Evolutionary conservation across 768 basidiomycete species (phyloP).

Genomic region (Lactarius quietus): DNA sequence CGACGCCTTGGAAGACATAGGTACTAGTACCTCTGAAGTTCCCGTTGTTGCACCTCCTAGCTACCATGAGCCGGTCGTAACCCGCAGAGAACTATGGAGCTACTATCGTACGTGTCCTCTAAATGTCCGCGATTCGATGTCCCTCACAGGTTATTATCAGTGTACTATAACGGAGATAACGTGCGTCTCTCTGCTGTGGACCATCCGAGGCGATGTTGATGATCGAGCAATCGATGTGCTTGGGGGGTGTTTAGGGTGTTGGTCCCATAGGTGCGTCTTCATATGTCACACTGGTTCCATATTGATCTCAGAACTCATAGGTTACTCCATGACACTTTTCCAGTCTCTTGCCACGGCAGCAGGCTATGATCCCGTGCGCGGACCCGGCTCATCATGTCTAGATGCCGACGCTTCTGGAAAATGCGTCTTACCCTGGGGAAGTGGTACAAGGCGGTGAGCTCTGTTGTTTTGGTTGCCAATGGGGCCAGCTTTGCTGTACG

Average conservation of each 20-base stretch:
- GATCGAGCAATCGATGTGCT: neutral
- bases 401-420: constrained; percentile 56
- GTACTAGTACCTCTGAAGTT: neutral
- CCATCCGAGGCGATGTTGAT: neutral
- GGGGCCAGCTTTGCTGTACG: constrained; percentile 71
- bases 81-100: constrained; percentile 71
- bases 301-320: constrained; percentile 17
- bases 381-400: constrained; percentile 66
- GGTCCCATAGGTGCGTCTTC: constrained; percentile 47
- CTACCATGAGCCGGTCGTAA: constrained; percentile 62
- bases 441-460: constrained; percentile 68
- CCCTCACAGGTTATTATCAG: constrained; percentile 35
- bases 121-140: neutral
- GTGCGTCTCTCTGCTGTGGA: constrained; percentile 36
- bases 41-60: constrained; percentile 4
- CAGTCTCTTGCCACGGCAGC: constrained; percentile 67
- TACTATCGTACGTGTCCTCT: constrained; percentile 58
- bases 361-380: constrained; percentile 68
- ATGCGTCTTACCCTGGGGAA: constrained; percentile 76
- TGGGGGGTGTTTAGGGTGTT: constrained; percentile 47
- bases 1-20: neutral
- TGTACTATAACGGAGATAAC: constrained; percentile 81
- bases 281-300: neutral
- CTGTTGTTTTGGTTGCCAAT: constrained; percentile 73
- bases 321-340: constrained; percentile 69